Evolutionary conservation across 306 rosid species (phyloP).

Genomic region (Crotalaria pallida): DNA sequence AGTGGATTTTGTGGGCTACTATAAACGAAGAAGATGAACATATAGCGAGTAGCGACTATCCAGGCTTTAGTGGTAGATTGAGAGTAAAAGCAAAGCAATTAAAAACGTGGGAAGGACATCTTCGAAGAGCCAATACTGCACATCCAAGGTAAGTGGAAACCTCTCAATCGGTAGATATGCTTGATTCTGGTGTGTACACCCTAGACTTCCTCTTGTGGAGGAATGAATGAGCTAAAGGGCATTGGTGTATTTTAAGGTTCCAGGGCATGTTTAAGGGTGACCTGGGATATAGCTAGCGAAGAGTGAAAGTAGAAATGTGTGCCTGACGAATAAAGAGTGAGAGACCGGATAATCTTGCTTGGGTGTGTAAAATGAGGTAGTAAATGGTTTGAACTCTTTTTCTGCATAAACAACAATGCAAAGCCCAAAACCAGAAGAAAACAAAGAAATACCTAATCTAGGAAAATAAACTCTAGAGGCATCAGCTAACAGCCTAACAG

Average conservation of each 20-base stretch:
- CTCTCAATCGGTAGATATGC: neutral
- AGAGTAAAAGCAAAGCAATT: neutral
- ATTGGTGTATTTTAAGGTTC: neutral
- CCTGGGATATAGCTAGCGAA: neutral
- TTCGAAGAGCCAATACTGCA: neutral
- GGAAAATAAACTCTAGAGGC: too few relatives aligned
- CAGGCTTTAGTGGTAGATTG: neutral
- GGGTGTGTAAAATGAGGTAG: neutral
- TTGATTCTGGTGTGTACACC: neutral
- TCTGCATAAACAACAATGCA: too few relatives aligned
- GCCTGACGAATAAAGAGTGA: neutral
- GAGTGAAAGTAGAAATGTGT: neutral
- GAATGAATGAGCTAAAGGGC: neutral
- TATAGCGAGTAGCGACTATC: neutral
- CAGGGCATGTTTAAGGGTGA: neutral
- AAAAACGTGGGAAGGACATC: neutral
- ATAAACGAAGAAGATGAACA: neutral
- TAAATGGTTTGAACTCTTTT: neutral
- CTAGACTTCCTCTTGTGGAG: neutral
- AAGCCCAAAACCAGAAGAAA: too few relatives aligned
- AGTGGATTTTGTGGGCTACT: too few relatives aligned
- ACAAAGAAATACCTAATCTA: too few relatives aligned
- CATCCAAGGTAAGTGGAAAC: neutral
- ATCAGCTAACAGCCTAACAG: too few relatives aligned
- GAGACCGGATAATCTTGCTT: neutral